phyloP scores from a whole-genome alignment of 164 flowering plant genomes.

The Magnolia officinalis region DNA sequence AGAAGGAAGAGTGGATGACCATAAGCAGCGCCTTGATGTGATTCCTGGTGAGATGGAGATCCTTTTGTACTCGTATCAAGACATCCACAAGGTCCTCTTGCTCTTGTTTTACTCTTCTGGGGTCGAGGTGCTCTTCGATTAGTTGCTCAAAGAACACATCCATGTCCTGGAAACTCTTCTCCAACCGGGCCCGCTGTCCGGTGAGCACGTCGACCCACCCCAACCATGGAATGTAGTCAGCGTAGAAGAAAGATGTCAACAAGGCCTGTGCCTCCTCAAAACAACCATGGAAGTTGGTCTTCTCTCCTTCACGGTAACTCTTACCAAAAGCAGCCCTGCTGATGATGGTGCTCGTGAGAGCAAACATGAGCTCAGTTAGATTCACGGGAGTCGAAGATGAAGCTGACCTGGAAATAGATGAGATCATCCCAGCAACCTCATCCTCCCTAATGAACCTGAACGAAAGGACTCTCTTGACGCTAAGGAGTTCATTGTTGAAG shows the following conservation, averaged over 20 bases:
- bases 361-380: conserved; percentile 20
- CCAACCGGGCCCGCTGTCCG: conserved; percentile 20
- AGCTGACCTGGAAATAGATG: not conserved
- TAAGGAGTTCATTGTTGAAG: not conserved
- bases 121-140: conserved; percentile 29
- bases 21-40: conserved; percentile 30
- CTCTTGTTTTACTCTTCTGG: conserved; percentile 5
- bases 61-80: conserved; percentile 27
- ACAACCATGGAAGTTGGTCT: not conserved
- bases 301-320: conserved; percentile 7
- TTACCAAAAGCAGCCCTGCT: conserved; percentile 32
- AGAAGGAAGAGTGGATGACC: conserved; percentile 10
- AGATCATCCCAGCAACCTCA: not conserved
- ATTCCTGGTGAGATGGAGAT: conserved; percentile 12
- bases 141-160: conserved; percentile 27
- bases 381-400: conserved; percentile 6
- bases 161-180: conserved; percentile 22
- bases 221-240: conserved; percentile 40
- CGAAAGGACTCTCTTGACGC: not conserved
- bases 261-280: conserved; percentile 14
- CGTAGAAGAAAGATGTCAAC: conserved; percentile 16
- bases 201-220: conserved; percentile 39
- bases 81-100: conserved; percentile 38
- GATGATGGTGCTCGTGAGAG: conserved; percentile 12
- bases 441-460: not conserved